Conservation (phyloP, 1,284 basidiomycete genomes). For the Hortiboletus rubellus region DNA sequence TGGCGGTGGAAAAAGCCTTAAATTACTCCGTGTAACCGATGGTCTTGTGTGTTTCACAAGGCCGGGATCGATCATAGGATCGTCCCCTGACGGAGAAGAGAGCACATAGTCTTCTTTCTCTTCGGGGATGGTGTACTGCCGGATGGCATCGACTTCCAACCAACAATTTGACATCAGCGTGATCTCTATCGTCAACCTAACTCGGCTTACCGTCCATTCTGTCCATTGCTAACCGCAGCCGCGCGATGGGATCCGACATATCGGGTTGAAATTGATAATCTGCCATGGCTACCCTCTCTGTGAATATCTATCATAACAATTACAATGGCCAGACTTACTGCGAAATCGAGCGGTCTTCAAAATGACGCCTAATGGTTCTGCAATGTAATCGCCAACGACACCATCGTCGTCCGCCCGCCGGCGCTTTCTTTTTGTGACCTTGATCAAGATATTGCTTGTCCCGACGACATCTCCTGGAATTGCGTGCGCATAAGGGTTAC, state of each 20-base stretch:
- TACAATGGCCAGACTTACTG: slow-evolving; percentile 51
- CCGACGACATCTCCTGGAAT: slow-evolving; percentile 75
- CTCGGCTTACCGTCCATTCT: slow-evolving; percentile 68
- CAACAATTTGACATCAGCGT: background rate
- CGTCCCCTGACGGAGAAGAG: slow-evolving; percentile 25
- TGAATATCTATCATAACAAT: background rate
- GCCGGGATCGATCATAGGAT: slow-evolving; percentile 40
- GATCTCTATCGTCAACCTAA: slow-evolving; percentile 6
- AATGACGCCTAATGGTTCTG: slow-evolving; percentile 74
- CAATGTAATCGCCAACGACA: slow-evolving; percentile 74
- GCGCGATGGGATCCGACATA: slow-evolving; percentile 64
- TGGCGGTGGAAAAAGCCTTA: slow-evolving; percentile 79
- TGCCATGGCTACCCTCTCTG: slow-evolving; percentile 70
- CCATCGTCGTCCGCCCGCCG: slow-evolving; percentile 39
- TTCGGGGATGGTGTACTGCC: slow-evolving; percentile 63
- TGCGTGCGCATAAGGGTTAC: slow-evolving; percentile 77
- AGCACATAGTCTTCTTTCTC: slow-evolving; percentile 64
- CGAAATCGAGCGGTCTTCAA: slow-evolving; percentile 87
- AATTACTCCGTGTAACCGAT: slow-evolving; percentile 46
- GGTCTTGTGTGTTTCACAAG: slow-evolving; percentile 14
- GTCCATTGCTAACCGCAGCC: slow-evolving; percentile 72
- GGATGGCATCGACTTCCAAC: slow-evolving; percentile 66
- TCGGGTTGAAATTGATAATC: slow-evolving; percentile 87
- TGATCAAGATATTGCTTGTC: slow-evolving; percentile 80
- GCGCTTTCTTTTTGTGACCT: slow-evolving; percentile 70